Conservation (phyloP, 108 stramenopile species). For the Stephanodiscus triporus region DNA sequence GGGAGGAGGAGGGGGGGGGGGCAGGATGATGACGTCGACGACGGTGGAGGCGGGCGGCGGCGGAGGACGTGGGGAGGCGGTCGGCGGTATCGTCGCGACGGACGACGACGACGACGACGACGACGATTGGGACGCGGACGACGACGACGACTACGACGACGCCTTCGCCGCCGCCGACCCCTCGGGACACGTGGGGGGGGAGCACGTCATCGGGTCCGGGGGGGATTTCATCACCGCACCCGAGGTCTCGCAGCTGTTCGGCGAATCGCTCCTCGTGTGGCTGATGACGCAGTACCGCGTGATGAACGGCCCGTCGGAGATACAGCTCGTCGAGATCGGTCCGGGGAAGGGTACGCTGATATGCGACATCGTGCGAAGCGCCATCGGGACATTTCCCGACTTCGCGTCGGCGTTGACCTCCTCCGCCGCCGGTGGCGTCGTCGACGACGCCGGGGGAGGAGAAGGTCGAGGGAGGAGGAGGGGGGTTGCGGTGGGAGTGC, state of each 20-base stretch:
- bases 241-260: constrained; percentile 96
- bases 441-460: constrained; percentile 11
- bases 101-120: constrained; percentile 21
- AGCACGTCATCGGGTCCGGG: constrained; percentile 73
- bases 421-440: neutral
- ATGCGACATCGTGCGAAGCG: constrained; percentile 82
- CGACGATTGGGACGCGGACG: constrained; percentile 50
- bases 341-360: constrained; percentile 98
- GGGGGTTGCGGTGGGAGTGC: constrained; percentile 62
- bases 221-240: constrained; percentile 99
- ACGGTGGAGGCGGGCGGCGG: neutral
- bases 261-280: constrained; percentile 95
- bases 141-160: constrained; percentile 12
- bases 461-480: constrained; percentile 25
- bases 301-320: constrained; percentile 54
- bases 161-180: neutral
- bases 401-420: constrained; percentile 50
- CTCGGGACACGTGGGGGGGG: constrained; percentile 26
- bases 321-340: constrained; percentile 93
- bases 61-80: neutral
- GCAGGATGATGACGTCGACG: constrained; percentile 3
- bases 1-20: neutral
- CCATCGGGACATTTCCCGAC: constrained; percentile 53
- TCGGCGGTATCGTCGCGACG: neutral
- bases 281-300: constrained; percentile 82